Base-by-base conservation (phyloP, 306 rosid genomes). In the Sindora glabra region DNA sequence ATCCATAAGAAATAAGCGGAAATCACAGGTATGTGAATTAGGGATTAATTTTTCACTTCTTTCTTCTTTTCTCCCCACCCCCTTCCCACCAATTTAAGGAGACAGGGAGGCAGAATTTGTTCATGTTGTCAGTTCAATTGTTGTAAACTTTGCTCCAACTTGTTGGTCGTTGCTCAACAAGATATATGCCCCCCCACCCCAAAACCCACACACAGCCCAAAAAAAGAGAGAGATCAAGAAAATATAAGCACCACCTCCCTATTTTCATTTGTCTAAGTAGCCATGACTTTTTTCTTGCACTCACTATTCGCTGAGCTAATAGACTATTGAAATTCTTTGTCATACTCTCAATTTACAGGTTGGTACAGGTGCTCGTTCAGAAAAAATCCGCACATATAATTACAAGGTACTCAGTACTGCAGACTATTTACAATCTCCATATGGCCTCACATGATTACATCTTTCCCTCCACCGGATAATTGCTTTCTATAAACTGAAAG, bases 351-450 rank as follows among this genome's bases (percentile, higher is more conserved):
- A 38, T 45, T 50, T 77, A 66, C 87, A 92, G 99, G 94, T 92
- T 29, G 99, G 99, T 37, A 89, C 99, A 8, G 99, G 99, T 57
- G 86, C 95, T 14, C 96, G 96, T 49, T 75, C 99, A 29, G 99
- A 92, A 77, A 92, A 92, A 77, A 92, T 92, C 23, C 79, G 96
- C 58, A 89, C 99, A 1, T 92, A 89, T 67, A 92, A 92, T 62
- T 92, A 47, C 73, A 89, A 92, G 96, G 99, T 92, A 82, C 37
- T 70, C 48, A 22, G 14, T 51, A n/a, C n/a, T n/a, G n/a, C n/a
- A n/a, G n/a, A n/a, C n/a, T n/a, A n/a, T n/a, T 58, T 34, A 52
- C 72, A 7, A 49, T 54, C 52, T 42, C 4, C 25, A 46, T 63
- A 6, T 56, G 12, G 36, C 5, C 19, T 37, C 48, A 10, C 19